These are phyloP conservation scores for Exophiala sp. DNA, from an alignment of 2,329 filamentous ascomycete species.

Conservation along the genomic window DNA sequence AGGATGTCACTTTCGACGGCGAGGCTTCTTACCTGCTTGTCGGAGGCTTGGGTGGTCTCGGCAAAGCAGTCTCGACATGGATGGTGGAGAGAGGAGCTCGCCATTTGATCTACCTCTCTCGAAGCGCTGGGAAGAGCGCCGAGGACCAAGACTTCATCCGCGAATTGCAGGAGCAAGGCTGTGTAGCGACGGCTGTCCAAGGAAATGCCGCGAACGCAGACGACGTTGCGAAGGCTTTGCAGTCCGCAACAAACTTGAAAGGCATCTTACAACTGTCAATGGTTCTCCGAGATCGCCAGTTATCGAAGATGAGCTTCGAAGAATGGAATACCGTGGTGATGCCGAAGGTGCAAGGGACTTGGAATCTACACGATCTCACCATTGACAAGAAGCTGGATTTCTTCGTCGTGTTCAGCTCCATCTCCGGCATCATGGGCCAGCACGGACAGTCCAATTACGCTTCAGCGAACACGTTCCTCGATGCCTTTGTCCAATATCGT, in stretches of 20 bases:
- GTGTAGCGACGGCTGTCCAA: constrained; percentile 18
- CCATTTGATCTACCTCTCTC: constrained; percentile 32
- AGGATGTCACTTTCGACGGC: background rate
- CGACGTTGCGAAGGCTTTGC: constrained; percentile 9
- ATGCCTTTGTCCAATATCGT: constrained; percentile 31
- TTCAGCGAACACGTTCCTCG: constrained; percentile 37
- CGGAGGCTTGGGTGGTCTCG: constrained; percentile 36
- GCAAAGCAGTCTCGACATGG: constrained; percentile 27
- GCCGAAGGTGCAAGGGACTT: constrained; percentile 25
- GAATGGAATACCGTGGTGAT: constrained; percentile 8
- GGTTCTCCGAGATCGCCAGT: constrained; percentile 22
- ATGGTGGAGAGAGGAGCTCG: constrained; percentile 30
- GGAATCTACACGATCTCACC: constrained; percentile 25
- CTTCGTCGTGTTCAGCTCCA: constrained; percentile 42
- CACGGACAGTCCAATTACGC: constrained; percentile 37
- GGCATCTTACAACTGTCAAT: constrained; percentile 27
- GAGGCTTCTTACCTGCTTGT: constrained; percentile 36
- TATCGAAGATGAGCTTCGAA: constrained; percentile 20
- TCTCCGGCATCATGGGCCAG: constrained; percentile 34
- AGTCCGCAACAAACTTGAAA: constrained; percentile 6
- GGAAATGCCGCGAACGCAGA: constrained; percentile 33
- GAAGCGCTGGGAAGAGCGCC: constrained; percentile 11
- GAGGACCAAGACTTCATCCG: constrained; percentile 11
- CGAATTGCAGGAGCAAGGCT: constrained; percentile 22
- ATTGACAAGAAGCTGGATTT: constrained; percentile 39